Evolutionary conservation across 345 rosid species (phyloP), one percentile per base, ranked within the genome.

Genomic region (Aethionema arabicum): DNA sequence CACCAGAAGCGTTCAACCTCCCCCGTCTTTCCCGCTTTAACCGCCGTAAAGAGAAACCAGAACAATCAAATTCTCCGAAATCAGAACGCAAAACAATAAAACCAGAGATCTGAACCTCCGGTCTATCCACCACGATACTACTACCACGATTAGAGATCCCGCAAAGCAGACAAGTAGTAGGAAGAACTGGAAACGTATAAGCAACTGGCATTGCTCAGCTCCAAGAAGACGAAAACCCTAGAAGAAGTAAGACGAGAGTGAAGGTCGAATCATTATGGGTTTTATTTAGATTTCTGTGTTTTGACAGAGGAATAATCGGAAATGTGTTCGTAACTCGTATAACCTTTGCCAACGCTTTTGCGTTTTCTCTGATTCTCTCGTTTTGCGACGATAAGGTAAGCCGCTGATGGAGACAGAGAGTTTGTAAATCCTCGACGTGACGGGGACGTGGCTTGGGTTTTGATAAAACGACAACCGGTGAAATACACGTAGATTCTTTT

Each of bases 1-100:
- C 80, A 12, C 52, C 78, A 32, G 30, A 71, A 48, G 83, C 83
- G 29, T 66, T 72, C 69, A 68, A 56, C 46, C 71, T 66, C 63
- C 64, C 5, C 76, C 76, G 65, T 0, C 59, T 7, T 39, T 46
- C 43, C 31, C 70, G 56, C 37, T 36, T 58, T 33, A 55, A 46
- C 64, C 66, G 49, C 53, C 53, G 60, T 7, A 29, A 37, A 12
- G 45, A 65, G 63, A 52, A 65, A 54, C 76, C 52, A 61, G 65
- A 3, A n/a, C 61, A 70, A 59, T 32, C 27, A 12, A 57, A 51
- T 15, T 67, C 62, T 12, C 54, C 63, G 56, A 21, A 48, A 12
- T 67, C 51, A 32, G 57, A 63, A 59, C 66, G 61, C 38, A 37
- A 30, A 11, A 52, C 39, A 44, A 61, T 7, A 4, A 21, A 62